Evolutionary conservation across 1,284 basidiomycete species (phyloP).

Genomic region (Ceratobasidium papillatum): DNA sequence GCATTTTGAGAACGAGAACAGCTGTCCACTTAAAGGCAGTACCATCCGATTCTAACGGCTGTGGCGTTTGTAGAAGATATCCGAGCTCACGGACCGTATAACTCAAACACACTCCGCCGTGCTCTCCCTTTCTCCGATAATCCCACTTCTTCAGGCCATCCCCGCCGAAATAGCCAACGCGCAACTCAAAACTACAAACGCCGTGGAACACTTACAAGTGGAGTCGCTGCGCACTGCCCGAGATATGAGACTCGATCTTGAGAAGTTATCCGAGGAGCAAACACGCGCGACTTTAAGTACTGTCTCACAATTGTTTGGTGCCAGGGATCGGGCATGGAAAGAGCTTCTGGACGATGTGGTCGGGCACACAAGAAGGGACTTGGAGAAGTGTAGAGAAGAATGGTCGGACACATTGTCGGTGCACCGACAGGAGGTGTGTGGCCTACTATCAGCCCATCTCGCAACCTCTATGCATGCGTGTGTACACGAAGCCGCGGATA

Average conservation of each 20-base stretch:
- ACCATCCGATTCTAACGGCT: background rate
- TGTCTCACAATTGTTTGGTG: background rate
- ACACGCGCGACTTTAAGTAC: background rate
- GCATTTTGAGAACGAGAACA: background rate
- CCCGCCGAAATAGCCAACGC: constrained; percentile 21
- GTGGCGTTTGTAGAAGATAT: background rate
- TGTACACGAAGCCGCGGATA: background rate
- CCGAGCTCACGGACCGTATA: background rate
- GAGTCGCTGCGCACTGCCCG: background rate
- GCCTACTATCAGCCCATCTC: background rate
- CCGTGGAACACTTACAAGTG: background rate
- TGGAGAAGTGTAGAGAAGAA: constrained; percentile 9
- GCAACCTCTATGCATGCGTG: background rate
- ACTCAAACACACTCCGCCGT: constrained; percentile 11
- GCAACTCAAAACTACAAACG: background rate
- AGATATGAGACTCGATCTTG: background rate
- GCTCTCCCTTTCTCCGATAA: constrained; percentile 4
- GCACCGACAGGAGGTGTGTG: constrained; percentile 26
- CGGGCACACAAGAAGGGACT: background rate
- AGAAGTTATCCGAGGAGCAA: constrained; percentile 6
- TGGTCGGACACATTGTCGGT: constrained; percentile 4
- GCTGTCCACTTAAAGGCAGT: no score
- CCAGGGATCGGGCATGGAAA: background rate
- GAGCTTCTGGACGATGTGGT: background rate
- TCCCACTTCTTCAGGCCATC: constrained; percentile 4